Base-by-base conservation (phyloP, 1,284 basidiomycete species). In the Porogramme epimiltina region DNA sequence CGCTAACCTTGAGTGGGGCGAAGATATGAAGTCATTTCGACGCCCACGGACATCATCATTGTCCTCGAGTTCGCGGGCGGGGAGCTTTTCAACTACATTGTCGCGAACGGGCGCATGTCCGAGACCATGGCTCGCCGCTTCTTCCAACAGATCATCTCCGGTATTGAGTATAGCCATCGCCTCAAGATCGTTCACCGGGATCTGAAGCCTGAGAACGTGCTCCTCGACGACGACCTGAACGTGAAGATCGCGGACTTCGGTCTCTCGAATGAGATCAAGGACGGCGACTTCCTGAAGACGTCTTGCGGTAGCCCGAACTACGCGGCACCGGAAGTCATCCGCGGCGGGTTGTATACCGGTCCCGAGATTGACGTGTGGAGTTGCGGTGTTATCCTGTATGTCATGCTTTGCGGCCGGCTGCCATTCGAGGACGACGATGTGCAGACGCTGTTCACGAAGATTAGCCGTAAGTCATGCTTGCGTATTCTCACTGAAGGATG, bases 321-420 rank as follows among this genome's bases (percentile, higher is more conserved):
- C 63, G 95, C 95, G 48, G 95, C 95, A 0, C 95, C 95, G 2
- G 95, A 98, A 66, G 95, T 98, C 62, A 96, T 98, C 62, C 82
- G 88, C 20, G 94, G 94, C 15, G 91, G 91, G 52, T 78, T 95
- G 8, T 98, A 98, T 67, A 93, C 93, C 1, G 95, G 95, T 0
- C 94, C 95, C 0, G 95, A 96, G 70, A 95, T 97, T 62, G 95
- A 98, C 63, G 93, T 97, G n/a, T 98, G 95, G 95, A 93, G 90
- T 62, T 91, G 91, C 52, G 95, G 95, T 0, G 94, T 97, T 28
- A 97, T 98, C 62, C 80, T 98, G 50, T 97, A 94, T 72, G 95
- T 97, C 45, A 93, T 98, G 85, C 80, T 98, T 5, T 95, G 91
- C 65, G 95, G 95, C 11, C 78, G 90, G 45, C 78, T 97, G 37